Conservation (phyloP, 192 early-diverging fungal genomes). For the Coemansia biformis region DNA sequence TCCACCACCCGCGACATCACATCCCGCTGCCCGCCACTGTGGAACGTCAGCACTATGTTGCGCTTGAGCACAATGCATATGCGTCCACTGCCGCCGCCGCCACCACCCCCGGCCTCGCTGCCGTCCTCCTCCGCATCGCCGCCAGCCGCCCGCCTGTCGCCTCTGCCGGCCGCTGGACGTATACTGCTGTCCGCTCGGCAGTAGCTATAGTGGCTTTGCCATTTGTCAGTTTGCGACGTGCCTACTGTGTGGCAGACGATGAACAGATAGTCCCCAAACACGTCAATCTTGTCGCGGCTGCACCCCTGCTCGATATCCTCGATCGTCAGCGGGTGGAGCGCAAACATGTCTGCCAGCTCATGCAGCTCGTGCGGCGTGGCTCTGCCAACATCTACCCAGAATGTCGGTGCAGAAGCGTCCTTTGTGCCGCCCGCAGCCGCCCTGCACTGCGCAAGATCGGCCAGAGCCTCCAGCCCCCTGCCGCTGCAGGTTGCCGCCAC, state of each 20-base stretch:
- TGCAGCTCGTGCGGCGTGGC: conserved; percentile 57
- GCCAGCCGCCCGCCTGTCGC: background rate
- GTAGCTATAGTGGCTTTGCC: conserved; percentile 12
- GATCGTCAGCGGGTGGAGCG: conserved; percentile 69
- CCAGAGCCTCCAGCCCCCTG: conserved; percentile 8
- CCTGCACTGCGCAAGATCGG: background rate
- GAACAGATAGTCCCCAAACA: conserved; percentile 57
- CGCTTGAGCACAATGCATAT: conserved; percentile 30
- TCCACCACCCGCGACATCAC: conserved; percentile 16
- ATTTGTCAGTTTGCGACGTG: background rate
- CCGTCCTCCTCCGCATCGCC: background rate
- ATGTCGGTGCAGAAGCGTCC: conserved; percentile 25
- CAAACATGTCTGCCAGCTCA: conserved; percentile 57
- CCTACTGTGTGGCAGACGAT: conserved; percentile 50
- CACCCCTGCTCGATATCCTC: conserved; percentile 89
- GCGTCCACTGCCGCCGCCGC: conserved; percentile 2
- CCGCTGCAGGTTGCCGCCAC: conserved; percentile 2
- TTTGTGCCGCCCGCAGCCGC: background rate
- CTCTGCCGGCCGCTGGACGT: conserved; percentile 1
- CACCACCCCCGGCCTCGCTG: background rate
- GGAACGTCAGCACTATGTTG: conserved; percentile 32
- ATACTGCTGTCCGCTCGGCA: conserved; percentile 12
- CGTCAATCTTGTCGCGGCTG: conserved; percentile 88
- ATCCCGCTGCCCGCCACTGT: conserved; percentile 12
- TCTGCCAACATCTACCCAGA: conserved; percentile 66